phyloP scores from a whole-genome alignment of 1,284 basidiomycete species.

The Melampsora americana region DNA sequence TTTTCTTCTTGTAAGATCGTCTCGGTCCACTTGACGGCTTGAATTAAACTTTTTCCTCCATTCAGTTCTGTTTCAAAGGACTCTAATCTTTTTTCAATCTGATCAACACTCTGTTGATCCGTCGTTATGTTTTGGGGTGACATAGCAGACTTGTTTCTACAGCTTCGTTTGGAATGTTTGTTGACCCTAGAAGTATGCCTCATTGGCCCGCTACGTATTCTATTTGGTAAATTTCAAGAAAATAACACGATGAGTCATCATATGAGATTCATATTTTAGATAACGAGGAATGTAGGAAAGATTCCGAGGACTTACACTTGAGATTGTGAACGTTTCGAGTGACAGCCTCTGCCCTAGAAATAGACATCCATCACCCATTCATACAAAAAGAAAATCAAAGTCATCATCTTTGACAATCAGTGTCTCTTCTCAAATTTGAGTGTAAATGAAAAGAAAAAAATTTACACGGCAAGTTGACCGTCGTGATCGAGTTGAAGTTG shows the following conservation, averaged over 20 bases:
- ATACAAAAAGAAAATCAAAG: neutral
- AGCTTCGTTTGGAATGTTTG: neutral
- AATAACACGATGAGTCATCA: too few species aligned
- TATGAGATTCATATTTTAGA: too few species aligned
- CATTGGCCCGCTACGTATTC: neutral
- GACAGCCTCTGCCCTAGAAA: neutral
- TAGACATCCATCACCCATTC: too few species aligned
- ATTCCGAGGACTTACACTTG: neutral
- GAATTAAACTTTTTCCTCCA: neutral
- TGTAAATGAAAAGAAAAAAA: neutral
- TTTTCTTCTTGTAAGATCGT: neutral
- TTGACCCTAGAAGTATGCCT: neutral
- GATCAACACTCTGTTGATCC: neutral
- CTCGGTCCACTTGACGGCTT: neutral
- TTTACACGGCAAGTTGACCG: neutral
- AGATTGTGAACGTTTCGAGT: neutral
- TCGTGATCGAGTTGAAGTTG: neutral
- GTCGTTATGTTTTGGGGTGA: neutral
- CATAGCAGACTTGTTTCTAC: neutral
- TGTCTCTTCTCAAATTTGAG: neutral
- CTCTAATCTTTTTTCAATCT: neutral
- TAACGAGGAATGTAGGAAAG: too few species aligned
- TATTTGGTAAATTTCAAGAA: too few species aligned
- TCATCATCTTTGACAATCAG: neutral
- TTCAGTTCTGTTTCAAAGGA: neutral